phyloP scores from a whole-genome alignment of 495 filamentous ascomycete genomes.

The Penicillium riverlandense region DNA sequence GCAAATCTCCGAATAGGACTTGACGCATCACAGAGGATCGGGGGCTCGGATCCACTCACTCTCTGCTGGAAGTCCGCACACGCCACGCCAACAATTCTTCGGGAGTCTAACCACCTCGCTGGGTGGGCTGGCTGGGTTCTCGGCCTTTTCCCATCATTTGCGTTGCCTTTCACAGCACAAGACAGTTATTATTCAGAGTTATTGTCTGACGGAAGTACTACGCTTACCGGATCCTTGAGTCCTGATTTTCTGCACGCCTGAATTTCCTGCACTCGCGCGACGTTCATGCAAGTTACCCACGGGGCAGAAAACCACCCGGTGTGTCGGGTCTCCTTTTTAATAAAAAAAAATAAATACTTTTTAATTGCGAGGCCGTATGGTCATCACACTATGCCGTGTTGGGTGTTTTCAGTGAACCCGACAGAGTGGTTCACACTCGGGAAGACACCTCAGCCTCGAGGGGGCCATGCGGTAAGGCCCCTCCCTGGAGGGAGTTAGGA shows the following conservation, averaged over 20 bases:
- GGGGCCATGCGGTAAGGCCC: not conserved
- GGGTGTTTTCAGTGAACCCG: conserved; percentile 25
- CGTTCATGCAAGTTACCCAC: conserved; percentile 19
- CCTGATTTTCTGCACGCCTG: conserved; percentile 2
- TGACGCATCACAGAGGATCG: not conserved
- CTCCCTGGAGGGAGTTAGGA: conserved; percentile 19
- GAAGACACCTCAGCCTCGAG: conserved; percentile 16
- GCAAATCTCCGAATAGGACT: not conserved
- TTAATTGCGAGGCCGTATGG: too few relatives aligned
- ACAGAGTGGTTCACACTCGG: conserved; percentile 37
- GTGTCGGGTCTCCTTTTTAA: too few relatives aligned
- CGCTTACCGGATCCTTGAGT: not conserved
- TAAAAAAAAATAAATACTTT: too few relatives aligned
- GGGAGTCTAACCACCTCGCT: too few relatives aligned
- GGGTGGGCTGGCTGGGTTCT: too few relatives aligned
- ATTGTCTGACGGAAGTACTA: too few relatives aligned
- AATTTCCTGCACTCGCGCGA: conserved; percentile 1
- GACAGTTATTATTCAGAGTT: too few relatives aligned
- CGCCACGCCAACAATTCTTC: too few relatives aligned
- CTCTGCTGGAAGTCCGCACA: too few relatives aligned
- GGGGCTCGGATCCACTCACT: too few relatives aligned
- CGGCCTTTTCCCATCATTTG: too few relatives aligned
- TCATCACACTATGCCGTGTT: not conserved
- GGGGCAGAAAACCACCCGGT: not conserved
- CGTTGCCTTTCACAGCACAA: too few relatives aligned